A percentile compares a stretch with the other conserved stretches of the same genome.
Conservation (phyloP, 2,329 filamentous ascomycete genomes). For the Xylaria sp. region DNA sequence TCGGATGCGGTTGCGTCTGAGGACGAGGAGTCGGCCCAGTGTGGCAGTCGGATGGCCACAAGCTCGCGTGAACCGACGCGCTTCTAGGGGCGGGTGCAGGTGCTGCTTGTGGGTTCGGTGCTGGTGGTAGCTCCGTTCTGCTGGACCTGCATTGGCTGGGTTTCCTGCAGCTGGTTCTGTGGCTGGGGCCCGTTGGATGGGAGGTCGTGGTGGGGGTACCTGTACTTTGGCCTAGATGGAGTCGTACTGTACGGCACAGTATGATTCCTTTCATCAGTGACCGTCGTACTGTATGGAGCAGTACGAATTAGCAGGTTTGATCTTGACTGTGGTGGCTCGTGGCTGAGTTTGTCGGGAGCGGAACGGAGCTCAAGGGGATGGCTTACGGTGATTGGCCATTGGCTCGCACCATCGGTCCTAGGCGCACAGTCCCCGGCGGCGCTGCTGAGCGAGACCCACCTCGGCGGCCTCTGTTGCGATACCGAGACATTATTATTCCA, state of each 20-base stretch:
- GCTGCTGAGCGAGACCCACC: constrained; percentile 17
- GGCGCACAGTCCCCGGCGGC: not conserved
- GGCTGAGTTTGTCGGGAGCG: not conserved
- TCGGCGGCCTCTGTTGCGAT: constrained; percentile 2
- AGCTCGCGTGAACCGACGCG: constrained; percentile 41
- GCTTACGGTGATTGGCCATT: constrained; percentile 32
- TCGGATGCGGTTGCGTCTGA: constrained; percentile 19
- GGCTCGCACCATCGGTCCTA: not conserved
- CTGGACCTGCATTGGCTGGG: not conserved
- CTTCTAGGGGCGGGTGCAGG: constrained; percentile 31
- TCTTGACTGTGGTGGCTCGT: constrained; percentile 2
- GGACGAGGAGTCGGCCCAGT: constrained; percentile 30
- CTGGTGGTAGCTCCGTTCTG: constrained; percentile 12
- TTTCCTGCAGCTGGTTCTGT: constrained; percentile 11
- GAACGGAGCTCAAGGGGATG: not conserved
- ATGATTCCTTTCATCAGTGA: too few relatives aligned
- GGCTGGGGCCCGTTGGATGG: constrained; percentile 14
- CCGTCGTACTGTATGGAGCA: not conserved
- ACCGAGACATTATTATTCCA: constrained; percentile 9
- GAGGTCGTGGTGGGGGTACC: not conserved
- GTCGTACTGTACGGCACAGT: not conserved
- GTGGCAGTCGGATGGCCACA: constrained; percentile 30
- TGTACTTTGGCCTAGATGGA: not conserved
- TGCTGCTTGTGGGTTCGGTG: constrained; percentile 23
- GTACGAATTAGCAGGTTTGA: not conserved